Conservation (phyloP, 176 grass and related monocot genomes). For the Musa beccarii region DNA sequence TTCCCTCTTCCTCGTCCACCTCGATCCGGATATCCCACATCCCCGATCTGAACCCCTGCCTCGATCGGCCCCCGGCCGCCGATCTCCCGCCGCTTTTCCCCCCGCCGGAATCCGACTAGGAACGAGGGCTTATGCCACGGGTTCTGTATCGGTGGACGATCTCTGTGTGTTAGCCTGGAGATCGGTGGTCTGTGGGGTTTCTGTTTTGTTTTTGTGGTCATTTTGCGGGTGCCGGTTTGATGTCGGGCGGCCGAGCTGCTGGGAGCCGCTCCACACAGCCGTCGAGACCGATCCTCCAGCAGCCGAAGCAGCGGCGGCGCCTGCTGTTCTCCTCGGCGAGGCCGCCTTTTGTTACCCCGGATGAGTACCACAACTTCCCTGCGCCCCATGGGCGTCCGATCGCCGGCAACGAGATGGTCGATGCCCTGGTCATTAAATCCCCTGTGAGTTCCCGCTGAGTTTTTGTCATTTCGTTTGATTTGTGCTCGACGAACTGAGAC, state of each 20-base stretch:
- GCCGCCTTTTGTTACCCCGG: slow-evolving; percentile 24
- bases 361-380: slow-evolving; percentile 40
- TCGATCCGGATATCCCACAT: neutral
- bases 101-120: too few species aligned
- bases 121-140: too few species aligned
- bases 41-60: too few species aligned
- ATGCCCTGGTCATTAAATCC: slow-evolving; percentile 37
- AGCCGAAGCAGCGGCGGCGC: slow-evolving; percentile 25
- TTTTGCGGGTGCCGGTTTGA: slow-evolving; percentile 1
- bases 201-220: too few species aligned
- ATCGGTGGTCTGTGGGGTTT: too few species aligned
- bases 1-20: neutral
- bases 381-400: neutral
- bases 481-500: slow-evolving; percentile 4
- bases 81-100: too few species aligned
- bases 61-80: too few species aligned
- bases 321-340: neutral
- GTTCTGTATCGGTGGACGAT: too few species aligned
- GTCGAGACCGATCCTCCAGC: slow-evolving; percentile 41
- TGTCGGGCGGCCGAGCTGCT: slow-evolving; percentile 35
- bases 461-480: slow-evolving; percentile 1
- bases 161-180: too few species aligned
- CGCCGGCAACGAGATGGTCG: slow-evolving; percentile 28
- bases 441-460: slow-evolving; percentile 39
- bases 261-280: neutral